Conservation (phyloP, 352 stramenopile genomes). For the Pythium utonaiense region DNA sequence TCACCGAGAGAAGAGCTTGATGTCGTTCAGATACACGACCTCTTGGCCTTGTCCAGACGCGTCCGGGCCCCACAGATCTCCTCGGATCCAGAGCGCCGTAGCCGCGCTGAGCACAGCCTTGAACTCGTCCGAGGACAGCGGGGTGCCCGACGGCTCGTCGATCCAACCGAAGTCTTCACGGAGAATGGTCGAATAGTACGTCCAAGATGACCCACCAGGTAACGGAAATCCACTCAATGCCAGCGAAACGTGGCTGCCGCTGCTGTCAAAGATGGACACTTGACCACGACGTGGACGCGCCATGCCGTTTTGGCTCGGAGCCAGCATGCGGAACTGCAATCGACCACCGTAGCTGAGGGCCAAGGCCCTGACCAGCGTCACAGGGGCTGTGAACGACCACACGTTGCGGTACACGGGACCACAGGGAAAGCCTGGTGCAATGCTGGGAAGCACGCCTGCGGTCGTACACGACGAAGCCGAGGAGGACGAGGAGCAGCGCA, state of each 20-base stretch:
- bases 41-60: conserved; percentile 49
- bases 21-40: conserved; percentile 70
- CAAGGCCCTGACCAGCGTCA: conserved; percentile 29
- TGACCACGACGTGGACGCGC: conserved; percentile 48
- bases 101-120: conserved; percentile 29
- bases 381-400: conserved; percentile 58
- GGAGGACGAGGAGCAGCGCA: conserved; percentile 25
- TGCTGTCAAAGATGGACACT: conserved; percentile 40
- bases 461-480: conserved; percentile 25
- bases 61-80: conserved; percentile 58
- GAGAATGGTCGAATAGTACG: conserved; percentile 57
- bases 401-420: conserved; percentile 63
- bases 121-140: conserved; percentile 32
- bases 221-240: conserved; percentile 52
- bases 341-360: conserved; percentile 50
- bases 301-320: conserved; percentile 63
- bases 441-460: conserved; percentile 32
- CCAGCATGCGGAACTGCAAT: conserved; percentile 66
- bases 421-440: conserved; percentile 51
- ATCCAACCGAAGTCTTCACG: conserved; percentile 80
- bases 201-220: conserved; percentile 40
- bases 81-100: conserved; percentile 51
- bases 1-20: conserved; percentile 40
- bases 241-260: conserved; percentile 36
- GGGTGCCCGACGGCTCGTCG: conserved; percentile 37